Base-by-base conservation (phyloP, 176 grass and related monocot species). In the Zoysia japonica region DNA sequence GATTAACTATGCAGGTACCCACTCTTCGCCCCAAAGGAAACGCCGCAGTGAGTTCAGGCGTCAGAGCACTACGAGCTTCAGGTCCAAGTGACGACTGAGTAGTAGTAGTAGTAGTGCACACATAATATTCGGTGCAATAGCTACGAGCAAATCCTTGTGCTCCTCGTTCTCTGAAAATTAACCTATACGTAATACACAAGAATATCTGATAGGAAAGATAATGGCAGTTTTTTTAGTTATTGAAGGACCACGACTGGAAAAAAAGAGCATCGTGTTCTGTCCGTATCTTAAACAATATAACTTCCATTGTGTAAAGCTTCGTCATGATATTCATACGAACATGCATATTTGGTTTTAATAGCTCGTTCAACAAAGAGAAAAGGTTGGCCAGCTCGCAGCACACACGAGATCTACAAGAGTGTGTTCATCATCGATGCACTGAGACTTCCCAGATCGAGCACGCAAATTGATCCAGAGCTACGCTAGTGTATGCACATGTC, bases 281-380 rank as follows among this genome's bases (percentile, higher is more conserved):
- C 66, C 38, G 82, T 46, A 89, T 89, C 87, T 74, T 82, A 61
- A 83, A 47, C 78, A 78, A 73, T 82, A 42, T 68, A 78, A 73
- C 28, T 78, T 82, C 45, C 69, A 82, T 57, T 62, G 72, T 61
- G 66, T 77, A 85, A 85, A 89, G 59, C 65, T 59, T 42, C 10
- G 19, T 44, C 28, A 71, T 65, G 39, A 80, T 47, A 77, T 61
- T 77, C 43, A 77, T 65, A 72, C 67, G 72, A 2, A 2, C 80
- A 71, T 88, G 35, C 43, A 75, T 89, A 38, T 53, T 77, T 78
- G 52, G 38, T 65, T 39, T 56, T n/a, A 60, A 37, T 55, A 14
- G 15, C 20, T 65, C 60, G 49, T 76, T 77, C n/a, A 76, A 65
- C 20, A 57, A 73, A 71, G 47, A 19, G 41, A 71, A 67, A 79